Conservation (phyloP, 2,329 filamentous ascomycete genomes). For the Lachnellula hyalina region DNA sequence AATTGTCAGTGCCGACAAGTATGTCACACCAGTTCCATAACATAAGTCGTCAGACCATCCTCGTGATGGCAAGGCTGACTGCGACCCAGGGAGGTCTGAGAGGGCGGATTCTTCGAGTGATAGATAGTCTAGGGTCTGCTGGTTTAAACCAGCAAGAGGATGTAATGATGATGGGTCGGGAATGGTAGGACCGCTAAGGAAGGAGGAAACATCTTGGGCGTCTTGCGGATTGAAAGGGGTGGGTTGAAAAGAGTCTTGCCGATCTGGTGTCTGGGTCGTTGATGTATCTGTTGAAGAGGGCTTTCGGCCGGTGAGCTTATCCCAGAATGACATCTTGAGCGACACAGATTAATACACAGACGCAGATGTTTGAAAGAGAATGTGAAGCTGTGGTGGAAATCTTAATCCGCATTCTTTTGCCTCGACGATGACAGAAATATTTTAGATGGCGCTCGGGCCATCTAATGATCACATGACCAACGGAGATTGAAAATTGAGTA, state of each 20-base stretch:
- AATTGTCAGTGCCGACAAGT: slow-evolving; percentile 76
- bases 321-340: slow-evolving; percentile 35
- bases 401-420: background rate
- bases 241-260: slow-evolving; percentile 40
- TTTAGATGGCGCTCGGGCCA: background rate
- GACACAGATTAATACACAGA: background rate
- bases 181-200: slow-evolving; percentile 70
- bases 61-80: slow-evolving; percentile 85
- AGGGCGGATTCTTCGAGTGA: slow-evolving; percentile 87
- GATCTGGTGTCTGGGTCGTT: slow-evolving; percentile 14
- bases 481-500: background rate
- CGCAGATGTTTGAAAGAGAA: background rate
- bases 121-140: slow-evolving; percentile 91
- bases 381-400: slow-evolving; percentile 6
- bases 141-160: slow-evolving; percentile 87
- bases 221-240: slow-evolving; percentile 65
- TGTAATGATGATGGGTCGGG: slow-evolving; percentile 86
- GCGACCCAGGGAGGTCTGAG: slow-evolving; percentile 77
- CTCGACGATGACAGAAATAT: background rate
- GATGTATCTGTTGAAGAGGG: slow-evolving; percentile 28
- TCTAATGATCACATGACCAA: background rate
- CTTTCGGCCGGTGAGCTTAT: slow-evolving; percentile 34
- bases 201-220: slow-evolving; percentile 77
- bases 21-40: slow-evolving; percentile 94
- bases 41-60: slow-evolving; percentile 98